phyloP scores from a whole-genome alignment of 2,329 filamentous ascomycete species.

The Ceratocystis lukuohia region DNA sequence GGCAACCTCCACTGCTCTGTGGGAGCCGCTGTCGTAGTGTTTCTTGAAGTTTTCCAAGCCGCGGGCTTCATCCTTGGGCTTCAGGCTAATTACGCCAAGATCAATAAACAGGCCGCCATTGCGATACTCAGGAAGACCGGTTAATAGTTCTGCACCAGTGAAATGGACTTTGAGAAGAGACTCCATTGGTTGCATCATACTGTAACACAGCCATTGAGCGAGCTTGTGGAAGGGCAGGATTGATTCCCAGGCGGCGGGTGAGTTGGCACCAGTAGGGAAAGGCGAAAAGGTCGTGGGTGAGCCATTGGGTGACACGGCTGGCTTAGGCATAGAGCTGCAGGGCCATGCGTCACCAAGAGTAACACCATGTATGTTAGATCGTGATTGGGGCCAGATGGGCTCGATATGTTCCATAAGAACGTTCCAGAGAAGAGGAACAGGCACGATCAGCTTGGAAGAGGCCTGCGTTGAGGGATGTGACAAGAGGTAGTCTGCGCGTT shows the following conservation, averaged over 20 bases:
- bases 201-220: conserved; percentile 90
- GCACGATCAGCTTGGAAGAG: conserved; percentile 74
- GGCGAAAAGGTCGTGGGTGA: conserved; percentile 38
- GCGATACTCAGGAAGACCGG: conserved; percentile 79
- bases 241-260: conserved; percentile 54
- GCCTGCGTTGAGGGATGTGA: conserved; percentile 82
- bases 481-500: conserved; percentile 68
- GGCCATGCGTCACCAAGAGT: conserved; percentile 91
- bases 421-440: conserved; percentile 78
- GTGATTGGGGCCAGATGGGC: conserved; percentile 76
- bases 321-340: conserved; percentile 63
- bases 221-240: conserved; percentile 89
- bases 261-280: conserved; percentile 30
- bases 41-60: conserved; percentile 51
- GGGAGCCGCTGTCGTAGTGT: conserved; percentile 58
- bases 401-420: conserved; percentile 77
- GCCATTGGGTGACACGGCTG: conserved; percentile 25
- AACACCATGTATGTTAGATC: conserved; percentile 75
- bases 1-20: conserved; percentile 43
- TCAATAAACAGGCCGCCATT: conserved; percentile 84
- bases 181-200: conserved; percentile 82
- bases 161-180: conserved; percentile 69
- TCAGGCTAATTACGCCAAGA: conserved; percentile 66
- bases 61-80: conserved; percentile 52
- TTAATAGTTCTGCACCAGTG: conserved; percentile 66